Evolutionary conservation across 2,329 filamentous ascomycete species (phyloP), one percentile per base, ranked within the genome.

Genomic region (Trichoderma breve): DNA sequence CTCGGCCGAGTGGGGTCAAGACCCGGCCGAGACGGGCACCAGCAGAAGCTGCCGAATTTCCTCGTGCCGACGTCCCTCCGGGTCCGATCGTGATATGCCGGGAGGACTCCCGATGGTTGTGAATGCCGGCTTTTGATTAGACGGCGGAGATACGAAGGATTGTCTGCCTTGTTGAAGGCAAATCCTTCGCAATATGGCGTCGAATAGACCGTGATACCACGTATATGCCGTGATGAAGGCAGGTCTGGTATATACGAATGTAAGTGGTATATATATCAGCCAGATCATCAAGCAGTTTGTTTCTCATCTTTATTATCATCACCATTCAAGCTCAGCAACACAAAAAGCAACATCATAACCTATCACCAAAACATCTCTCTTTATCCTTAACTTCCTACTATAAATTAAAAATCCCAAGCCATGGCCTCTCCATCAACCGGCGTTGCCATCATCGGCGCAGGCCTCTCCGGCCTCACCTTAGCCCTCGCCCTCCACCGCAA

Each of bases 401-500:
- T 2, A 12, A 26, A 30, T 1, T 11, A 47, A 34, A 65, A 21
- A 24, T 8, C 18, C 21, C 43, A 43, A 53, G 21, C 2, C 58
- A 73, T 73, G 68, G 36, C 60, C 9, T 1, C 34, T 15, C 39
- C 74, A 8, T 21, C 73, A 2, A 61, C 72, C 24, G 28, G 72
- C 12, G 51, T 80, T 4, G 79, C 79, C 71, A 80, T 81, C 63
- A 78, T 81, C 24, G 79, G 80, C 62, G 80, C 79, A 0, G 80
- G 84, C 64, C 84, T 81, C 34, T 78, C 80, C 1, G 88, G 88
- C 51, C 84, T 90, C 7, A 82, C 84, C 1, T 82, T 91, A 0
- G 87, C 87, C 0, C 81, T 91, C 0, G 82, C 86, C 2, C 81
- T 91, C 0, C 83, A 89, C 71, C 80, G 84, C 34, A 81, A 86